Evolutionary conservation across 2,329 filamentous ascomycete species (phyloP), one percentile per base, ranked within the genome.

Genomic region (Fusarium globosum): DNA sequence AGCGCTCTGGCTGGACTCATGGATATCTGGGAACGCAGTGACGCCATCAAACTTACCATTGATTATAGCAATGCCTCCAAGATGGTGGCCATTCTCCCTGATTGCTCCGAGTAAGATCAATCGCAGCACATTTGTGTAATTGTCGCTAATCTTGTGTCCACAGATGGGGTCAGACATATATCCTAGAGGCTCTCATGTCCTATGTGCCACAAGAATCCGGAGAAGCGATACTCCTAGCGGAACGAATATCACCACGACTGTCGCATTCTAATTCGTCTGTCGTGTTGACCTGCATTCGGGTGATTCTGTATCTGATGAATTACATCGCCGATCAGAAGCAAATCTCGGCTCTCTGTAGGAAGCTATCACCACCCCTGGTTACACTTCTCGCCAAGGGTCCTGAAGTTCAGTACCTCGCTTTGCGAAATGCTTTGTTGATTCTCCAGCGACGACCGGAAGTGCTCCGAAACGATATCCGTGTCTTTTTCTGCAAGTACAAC

Each of bases 401-500:
- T 1, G 96, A 99, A 81, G 96, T 99, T n/a, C 96, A 99, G 81
- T 99, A 99, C 80, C 88, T 99, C 12, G 96, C 96, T 1, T 88
- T 99, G 23, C 89, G 96, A 72, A 99, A 99, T 80, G 96, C 96
- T 1, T 88, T 99, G 5, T 87, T 99, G 20, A 99, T 99, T 76
- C 86, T 99, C 59, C 96, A 99, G 82, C 89, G 96, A 77, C 89
- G 96, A 63, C 96, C 96, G 0, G 96, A 98, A 79, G 96, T 99
- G 14, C 84, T 99, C 61, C 91, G 95, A 72, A 98, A 98, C 82
- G 96, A 99, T 82, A 98, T 99, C 71, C 91, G 96, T 52, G 96
- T 99, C 38, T 99, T 99, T 85, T 99, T 99, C 84, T 99, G 96
- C 90, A 99, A 99, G 87, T 99, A 99, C 84, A 99, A 99, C 82